Evolutionary conservation across 139 green algal genomes (phyloP), one percentile per base, ranked within the genome.

Genomic region (Closterium sp.): DNA sequence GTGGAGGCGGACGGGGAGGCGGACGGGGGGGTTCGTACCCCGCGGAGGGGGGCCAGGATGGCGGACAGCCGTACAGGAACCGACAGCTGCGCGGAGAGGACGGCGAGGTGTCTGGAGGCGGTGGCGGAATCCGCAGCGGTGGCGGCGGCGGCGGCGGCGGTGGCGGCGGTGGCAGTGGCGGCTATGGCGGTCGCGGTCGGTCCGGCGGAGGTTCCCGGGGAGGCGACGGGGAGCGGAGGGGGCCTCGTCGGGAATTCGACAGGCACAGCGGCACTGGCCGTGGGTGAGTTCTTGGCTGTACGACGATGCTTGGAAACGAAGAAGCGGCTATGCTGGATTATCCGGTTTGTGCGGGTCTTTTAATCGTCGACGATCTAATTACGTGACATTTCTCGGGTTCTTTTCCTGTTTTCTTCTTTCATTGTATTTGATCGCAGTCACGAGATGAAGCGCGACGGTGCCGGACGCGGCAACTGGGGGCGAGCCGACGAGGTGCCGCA

Each of bases 391-490:
- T 70, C 17, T 24, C 62, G 62, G 62, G 19, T 27, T 79, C 62
- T 79, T 27, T 79, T 79, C 62, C 19, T 79, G 19, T 79, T 79
- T 13, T 24, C 62, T 79, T 5, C 19, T 91, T 21, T 10, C 34
- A 31, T 91, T 91, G 88, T 86, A 7, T 24, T 91, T 0, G 22
- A 22, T 91, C 31, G 45, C 89, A 92, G 89, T 28, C 38, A 92
- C n/a, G 91, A 93, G 31, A 93, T 93, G 91, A 92, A 92, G 88
- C 91, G 91, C 89, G 87, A 92, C 31, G 91, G 91, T 87, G 88
- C 62, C 93, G 91, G 91, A 28, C 88, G 84, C 2, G 91, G 91
- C 88, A 93, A 93, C 70, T 93, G 91, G 91, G 91, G 91, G 4
- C 29, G 73, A n/a, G 91, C 91, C 24, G 90, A 85, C 85, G 90